Percentiles rank a stretch among this genome's conserved stretches.
phyloP scores from a whole-genome alignment of 2,329 filamentous ascomycete species.

The Zopfia rhizophila region DNA sequence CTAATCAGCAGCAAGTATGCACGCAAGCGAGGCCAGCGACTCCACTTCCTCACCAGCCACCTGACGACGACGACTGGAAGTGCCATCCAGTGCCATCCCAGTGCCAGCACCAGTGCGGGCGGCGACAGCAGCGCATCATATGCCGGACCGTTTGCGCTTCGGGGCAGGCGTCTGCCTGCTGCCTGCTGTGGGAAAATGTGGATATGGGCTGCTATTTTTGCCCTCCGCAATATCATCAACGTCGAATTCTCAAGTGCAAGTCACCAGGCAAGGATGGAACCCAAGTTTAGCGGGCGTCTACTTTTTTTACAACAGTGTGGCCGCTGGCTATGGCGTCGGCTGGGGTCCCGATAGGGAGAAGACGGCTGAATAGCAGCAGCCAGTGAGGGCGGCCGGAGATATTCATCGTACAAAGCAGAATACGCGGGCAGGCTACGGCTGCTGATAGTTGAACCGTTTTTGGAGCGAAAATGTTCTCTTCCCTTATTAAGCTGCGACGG shows the following conservation, averaged over 20 bases:
- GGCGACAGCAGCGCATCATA: too few species aligned
- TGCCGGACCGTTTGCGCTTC: not conserved
- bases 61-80: conserved; percentile 26
- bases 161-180: not conserved
- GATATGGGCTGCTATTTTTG: conserved; percentile 12
- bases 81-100: not conserved
- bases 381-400: conserved; percentile 47
- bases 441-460: conserved; percentile 41
- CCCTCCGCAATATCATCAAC: conserved; percentile 7
- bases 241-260: not conserved
- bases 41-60: conserved; percentile 35
- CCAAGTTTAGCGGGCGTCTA: conserved; percentile 50
- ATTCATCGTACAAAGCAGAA: conserved; percentile 35
- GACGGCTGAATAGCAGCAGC: conserved; percentile 45
- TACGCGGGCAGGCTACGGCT: conserved; percentile 25
- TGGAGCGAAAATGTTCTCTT: conserved; percentile 10
- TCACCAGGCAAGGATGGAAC: conserved; percentile 26
- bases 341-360: conserved; percentile 49
- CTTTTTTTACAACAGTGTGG: conserved; percentile 34
- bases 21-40: conserved; percentile 45
- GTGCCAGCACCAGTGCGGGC: too few species aligned
- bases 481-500: conserved; percentile 35
- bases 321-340: conserved; percentile 43
- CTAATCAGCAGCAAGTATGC: conserved; percentile 27
- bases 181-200: not conserved